phyloP scores from a whole-genome alignment of 495 filamentous ascomycete genomes.

The Aspergillus indologenus region DNA sequence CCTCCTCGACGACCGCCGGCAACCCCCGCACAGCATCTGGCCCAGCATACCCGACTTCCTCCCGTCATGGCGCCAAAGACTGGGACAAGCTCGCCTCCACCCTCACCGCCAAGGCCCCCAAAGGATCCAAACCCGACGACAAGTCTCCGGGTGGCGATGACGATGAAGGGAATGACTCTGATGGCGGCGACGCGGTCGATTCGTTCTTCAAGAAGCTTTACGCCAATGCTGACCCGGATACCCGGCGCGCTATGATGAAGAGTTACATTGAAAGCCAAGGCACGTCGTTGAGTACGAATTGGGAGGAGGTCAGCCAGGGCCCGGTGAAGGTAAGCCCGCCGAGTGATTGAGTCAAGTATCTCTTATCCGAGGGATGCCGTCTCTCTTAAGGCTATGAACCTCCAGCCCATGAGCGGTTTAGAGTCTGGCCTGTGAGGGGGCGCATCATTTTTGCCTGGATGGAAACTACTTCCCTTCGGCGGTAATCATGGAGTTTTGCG shows the following conservation, averaged over 20 bases:
- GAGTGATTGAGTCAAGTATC: conserved; percentile 20
- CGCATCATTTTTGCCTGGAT: no score
- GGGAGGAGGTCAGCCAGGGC: conserved; percentile 74
- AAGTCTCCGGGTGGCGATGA: conserved; percentile 14
- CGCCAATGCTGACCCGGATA: conserved; percentile 72
- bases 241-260: conserved; percentile 94
- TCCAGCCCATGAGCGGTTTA: no score
- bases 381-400: no score
- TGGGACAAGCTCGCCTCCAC: conserved; percentile 79
- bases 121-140: conserved; percentile 15
- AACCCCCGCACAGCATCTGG: conserved; percentile 24
- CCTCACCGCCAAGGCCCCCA: conserved; percentile 47
- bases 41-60: conserved; percentile 86
- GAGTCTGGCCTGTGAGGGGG: no score
- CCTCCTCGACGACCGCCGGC: not conserved
- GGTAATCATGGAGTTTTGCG: no score
- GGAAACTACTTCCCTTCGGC: no score
- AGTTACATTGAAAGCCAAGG: conserved; percentile 92
- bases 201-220: conserved; percentile 92
- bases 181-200: conserved; percentile 71
- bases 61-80: conserved; percentile 76
- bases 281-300: conserved; percentile 89
- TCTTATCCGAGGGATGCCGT: no score
- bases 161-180: conserved; percentile 46
- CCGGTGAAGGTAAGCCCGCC: conserved; percentile 72